Base-by-base conservation (phyloP, 345 rosid genomes). In the Citrus trifoliata region DNA sequence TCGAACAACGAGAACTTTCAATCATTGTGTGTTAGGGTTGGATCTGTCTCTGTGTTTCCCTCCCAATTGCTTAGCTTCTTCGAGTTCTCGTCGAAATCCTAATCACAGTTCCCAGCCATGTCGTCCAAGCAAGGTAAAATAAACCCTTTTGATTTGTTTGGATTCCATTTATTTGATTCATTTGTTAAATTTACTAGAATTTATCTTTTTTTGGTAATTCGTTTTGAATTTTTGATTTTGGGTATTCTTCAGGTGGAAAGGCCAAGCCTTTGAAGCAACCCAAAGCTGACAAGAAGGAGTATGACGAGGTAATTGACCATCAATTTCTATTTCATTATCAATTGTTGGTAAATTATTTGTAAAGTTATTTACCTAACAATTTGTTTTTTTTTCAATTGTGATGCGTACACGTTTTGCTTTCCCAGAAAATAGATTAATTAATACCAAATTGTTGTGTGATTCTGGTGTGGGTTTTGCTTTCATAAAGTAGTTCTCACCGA, bases 221-320 rank as follows among this genome's bases (percentile, higher is more conserved):
- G 40, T 67, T 37, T 75, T 24, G 35, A 30, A 12, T 56, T 13
- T 27, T 10, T 42, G 24, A 35, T 21, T 67, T 72, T 37, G 13
- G 56, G 37, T 3, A 10, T 51, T 56, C 77, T 84, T 58, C n/a
- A 90, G 94, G 94, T 82, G 97, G 97, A 81, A 93, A 93, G 79
- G 89, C 92, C 42, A 93, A 93, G 84, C 97, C 97, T 78, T 87
- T 93, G 97, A 93, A 93, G 93, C 88, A 83, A 65, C 90, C 97
- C 37, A 93, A 91, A 81, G 61, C 80, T 48, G 90, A 83, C 0
- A 92, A 92, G 93, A 92, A 90, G 72, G 95, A 90, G 0, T 93
- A 91, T 69, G 97, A 93, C 72, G 97, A 93, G 93, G 97, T 93
- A 85, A 33, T 79, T 12, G 1, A 19, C n/a, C 30, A 24, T 7